Evolutionary conservation across 78 protist species (phyloP).

Genomic region (Tieghemostelium lacteum): DNA sequence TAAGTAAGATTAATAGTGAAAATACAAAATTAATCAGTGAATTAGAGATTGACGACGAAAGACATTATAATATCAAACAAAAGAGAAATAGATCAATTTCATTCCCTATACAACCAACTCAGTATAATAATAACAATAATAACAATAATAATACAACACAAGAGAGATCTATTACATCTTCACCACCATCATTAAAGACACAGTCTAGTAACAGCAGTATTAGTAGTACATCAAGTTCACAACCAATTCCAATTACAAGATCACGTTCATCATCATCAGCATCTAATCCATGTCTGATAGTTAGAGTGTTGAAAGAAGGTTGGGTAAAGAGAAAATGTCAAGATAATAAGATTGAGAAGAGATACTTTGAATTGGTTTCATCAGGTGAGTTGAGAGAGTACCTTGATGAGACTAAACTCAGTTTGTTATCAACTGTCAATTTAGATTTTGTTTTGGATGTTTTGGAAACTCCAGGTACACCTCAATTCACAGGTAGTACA

Average conservation of each 20-base stretch:
- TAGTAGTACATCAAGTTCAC: background rate
- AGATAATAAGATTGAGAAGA: slow-evolving; percentile 3
- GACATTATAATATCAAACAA: slow-evolving; percentile 39
- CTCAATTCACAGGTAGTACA: background rate
- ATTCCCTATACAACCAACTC: slow-evolving; percentile 10
- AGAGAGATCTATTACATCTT: background rate
- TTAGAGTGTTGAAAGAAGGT: slow-evolving; percentile 37
- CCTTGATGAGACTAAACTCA: slow-evolving; percentile 49
- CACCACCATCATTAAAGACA: background rate
- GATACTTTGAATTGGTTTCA: slow-evolving; percentile 32
- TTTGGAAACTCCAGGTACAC: slow-evolving; percentile 21
- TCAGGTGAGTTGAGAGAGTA: slow-evolving; percentile 48
- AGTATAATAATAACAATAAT: background rate
- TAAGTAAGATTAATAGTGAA: slow-evolving; percentile 33
- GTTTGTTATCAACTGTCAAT: background rate
- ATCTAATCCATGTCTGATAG: slow-evolving; percentile 46
- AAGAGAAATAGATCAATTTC: slow-evolving; percentile 75
- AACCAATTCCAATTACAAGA: slow-evolving; percentile 46
- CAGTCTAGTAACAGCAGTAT: background rate
- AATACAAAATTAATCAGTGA: slow-evolving; percentile 45
- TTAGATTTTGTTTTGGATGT: slow-evolving; percentile 25
- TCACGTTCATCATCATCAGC: slow-evolving; percentile 63
- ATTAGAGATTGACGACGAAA: slow-evolving; percentile 75
- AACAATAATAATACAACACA: slow-evolving; percentile 10
- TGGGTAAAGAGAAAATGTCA: slow-evolving; percentile 43